Percentiles rank a stretch among this genome's conserved stretches.
phyloP scores from a whole-genome alignment of 2,329 filamentous ascomycete species.

The Botryotinia narcissicola region DNA sequence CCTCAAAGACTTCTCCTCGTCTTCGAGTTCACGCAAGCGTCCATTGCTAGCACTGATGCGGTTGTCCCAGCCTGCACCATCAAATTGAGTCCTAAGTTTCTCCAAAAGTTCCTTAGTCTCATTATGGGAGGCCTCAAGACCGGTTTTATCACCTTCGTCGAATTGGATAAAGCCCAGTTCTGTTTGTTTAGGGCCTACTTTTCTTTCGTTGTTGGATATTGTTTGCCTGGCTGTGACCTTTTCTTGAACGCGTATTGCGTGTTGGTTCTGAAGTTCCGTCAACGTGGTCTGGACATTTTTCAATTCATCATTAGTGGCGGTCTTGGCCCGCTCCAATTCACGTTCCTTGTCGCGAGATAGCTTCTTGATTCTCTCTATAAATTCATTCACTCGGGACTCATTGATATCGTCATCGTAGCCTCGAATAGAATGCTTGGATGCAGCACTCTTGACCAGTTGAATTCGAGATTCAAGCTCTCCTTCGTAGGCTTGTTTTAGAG shows the following conservation, averaged over 20 bases:
- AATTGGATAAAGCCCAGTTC: slow-evolving; percentile 71
- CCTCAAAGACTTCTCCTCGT: slow-evolving; percentile 67
- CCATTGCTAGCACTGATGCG: slow-evolving; percentile 65
- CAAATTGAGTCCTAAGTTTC: slow-evolving; percentile 61
- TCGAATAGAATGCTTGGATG: slow-evolving; percentile 73
- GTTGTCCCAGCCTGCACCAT: slow-evolving; percentile 64
- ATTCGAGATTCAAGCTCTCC: slow-evolving; percentile 70
- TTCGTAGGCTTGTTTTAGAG: slow-evolving; percentile 84
- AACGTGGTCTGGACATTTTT: slow-evolving; percentile 70
- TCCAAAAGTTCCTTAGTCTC: slow-evolving; percentile 65
- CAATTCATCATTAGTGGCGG: slow-evolving; percentile 70
- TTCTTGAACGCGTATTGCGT: slow-evolving; percentile 68
- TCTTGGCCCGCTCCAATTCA: slow-evolving; percentile 70
- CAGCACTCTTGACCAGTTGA: slow-evolving; percentile 73
- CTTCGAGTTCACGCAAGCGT: slow-evolving; percentile 67
- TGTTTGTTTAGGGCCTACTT: slow-evolving; percentile 62
- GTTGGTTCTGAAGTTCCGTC: slow-evolving; percentile 70
- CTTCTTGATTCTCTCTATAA: slow-evolving; percentile 74
- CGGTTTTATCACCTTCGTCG: slow-evolving; percentile 80
- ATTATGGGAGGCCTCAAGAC: slow-evolving; percentile 70
- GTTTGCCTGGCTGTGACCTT: slow-evolving; percentile 72
- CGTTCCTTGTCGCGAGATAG: slow-evolving; percentile 75
- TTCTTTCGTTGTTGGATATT: slow-evolving; percentile 71
- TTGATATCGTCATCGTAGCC: slow-evolving; percentile 79
- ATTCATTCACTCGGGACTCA: slow-evolving; percentile 69